A percentile compares a stretch with the other conserved stretches of the same genome.
Evolutionary conservation across 2,329 filamentous ascomycete genomes (phyloP).

Genomic region (Ophiostoma tasmaniense): DNA sequence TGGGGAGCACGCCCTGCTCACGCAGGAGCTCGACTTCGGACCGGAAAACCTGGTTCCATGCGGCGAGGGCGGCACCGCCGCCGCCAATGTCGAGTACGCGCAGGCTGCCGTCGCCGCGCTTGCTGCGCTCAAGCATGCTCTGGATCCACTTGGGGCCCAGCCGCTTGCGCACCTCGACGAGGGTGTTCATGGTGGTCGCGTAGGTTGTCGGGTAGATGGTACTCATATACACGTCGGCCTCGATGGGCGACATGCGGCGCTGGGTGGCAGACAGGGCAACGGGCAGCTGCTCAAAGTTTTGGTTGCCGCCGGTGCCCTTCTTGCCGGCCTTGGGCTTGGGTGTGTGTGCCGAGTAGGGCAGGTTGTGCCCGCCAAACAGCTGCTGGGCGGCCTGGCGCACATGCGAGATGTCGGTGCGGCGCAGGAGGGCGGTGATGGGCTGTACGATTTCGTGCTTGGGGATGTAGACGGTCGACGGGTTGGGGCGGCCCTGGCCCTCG

Average conservation of each 20-base stretch:
- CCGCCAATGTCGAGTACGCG: conserved; percentile 66
- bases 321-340: conserved; percentile 31
- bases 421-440: conserved; percentile 62
- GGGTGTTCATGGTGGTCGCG: conserved; percentile 54
- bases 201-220: conserved; percentile 64
- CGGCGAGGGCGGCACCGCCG: conserved; percentile 63
- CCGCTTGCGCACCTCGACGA: conserved; percentile 67
- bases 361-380: conserved; percentile 64
- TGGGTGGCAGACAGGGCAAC: conserved; percentile 57
- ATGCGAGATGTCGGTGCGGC: conserved; percentile 63
- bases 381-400: conserved; percentile 62
- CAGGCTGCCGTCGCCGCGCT: conserved; percentile 45
- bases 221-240: conserved; percentile 64
- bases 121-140: conserved; percentile 48
- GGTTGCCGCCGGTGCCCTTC: conserved; percentile 26
- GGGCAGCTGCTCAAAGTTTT: conserved; percentile 50
- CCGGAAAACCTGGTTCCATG: conserved; percentile 68
- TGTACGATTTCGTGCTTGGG: conserved; percentile 60
- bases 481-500: conserved; percentile 65
- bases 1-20: conserved; percentile 51
- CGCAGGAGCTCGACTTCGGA: conserved; percentile 72
- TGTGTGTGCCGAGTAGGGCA: conserved; percentile 71
- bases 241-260: conserved; percentile 62
- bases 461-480: conserved; percentile 64
- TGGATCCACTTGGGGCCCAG: conserved; percentile 64